Evolutionary conservation across 192 early-diverging fungal species (phyloP), one percentile per base, ranked within the genome.

Genomic region (Tieghemiomyces parasiticus): DNA sequence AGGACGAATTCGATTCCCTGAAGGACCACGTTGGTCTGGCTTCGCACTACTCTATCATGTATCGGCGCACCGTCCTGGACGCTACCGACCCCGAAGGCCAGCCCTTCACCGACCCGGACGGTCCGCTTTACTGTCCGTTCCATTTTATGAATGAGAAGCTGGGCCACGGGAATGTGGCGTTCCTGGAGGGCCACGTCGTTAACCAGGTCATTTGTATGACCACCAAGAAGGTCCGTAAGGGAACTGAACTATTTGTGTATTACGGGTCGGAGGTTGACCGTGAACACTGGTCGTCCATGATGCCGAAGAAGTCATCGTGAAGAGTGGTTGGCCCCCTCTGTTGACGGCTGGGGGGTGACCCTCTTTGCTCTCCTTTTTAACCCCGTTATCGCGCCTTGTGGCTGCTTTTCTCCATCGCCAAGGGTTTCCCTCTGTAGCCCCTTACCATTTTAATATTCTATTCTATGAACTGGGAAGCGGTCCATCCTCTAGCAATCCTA

Each of bases 181-280:
- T 93, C 69, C 65, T 88, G 14, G 86, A 89, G 48, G 92, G 92
- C 0, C 64, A 63, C 30, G 67, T 78, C 13, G 91, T 91, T 0
- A 95, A 95, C 60, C 92, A 95, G 68, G 77, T 95, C 26, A 84
- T 92, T 25, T 90, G 87, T 49, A 72, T 81, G 72, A 82, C 92
- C 0, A 83, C 77, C 42, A 63, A 76, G 29, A 69, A 81, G 16
- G 87, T 95, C 19, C 61, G 68, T 38, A 60, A 66, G 4, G 92
- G 87, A 8, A 88, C 90, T 59, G 92, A 95, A 69, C 58, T 95
- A 59, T 82, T 92, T 71, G 92, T 84, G 3, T 87, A 81, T 52
- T 94, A 92, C 71, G 91, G 92, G 30, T 67, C 71, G 29, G 91
- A 92, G 54, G 82, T 92, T 10, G 84, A 92, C 66, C 66, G 91